phyloP scores from a whole-genome alignment of 148 eudicot genomes.

The Arctostaphylos glauca region DNA sequence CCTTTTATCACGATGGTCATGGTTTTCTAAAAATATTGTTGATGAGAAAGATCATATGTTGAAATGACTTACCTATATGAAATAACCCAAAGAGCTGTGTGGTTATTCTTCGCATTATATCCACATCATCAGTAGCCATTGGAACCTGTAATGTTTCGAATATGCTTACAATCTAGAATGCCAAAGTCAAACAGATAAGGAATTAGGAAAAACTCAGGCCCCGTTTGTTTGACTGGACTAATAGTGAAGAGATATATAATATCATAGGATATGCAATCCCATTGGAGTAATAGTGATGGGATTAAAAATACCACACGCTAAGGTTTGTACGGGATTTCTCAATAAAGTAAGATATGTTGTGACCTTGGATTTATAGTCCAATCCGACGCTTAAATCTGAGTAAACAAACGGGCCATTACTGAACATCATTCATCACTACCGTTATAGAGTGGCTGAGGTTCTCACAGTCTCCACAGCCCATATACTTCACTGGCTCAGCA shows the following conservation, averaged over 20 bases:
- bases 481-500: constrained; percentile 84
- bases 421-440: constrained; percentile 30
- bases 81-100: constrained; percentile 69
- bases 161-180: constrained; percentile 15
- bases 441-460: constrained; percentile 83
- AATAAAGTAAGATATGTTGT: not conserved
- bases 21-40: not conserved
- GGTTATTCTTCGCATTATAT: constrained; percentile 66
- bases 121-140: constrained; percentile 81
- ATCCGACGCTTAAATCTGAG: not conserved
- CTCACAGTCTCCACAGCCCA: constrained; percentile 98
- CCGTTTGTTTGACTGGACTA: not conserved
- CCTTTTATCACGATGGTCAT: not conserved
- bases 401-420: not conserved
- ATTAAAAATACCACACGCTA: not conserved
- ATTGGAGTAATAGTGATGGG: not conserved
- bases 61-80: constrained; percentile 51
- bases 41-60: not conserved
- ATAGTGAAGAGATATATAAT: not conserved
- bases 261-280: not conserved
- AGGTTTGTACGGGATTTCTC: not conserved
- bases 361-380: not conserved
- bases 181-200: not conserved
- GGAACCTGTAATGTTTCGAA: constrained; percentile 50
- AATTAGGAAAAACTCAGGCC: not conserved